A percentile compares a stretch with the other conserved stretches of the same genome.
Evolutionary conservation across 768 basidiomycete genomes (phyloP).

Genomic region (Chlorophyllum brunneum): DNA sequence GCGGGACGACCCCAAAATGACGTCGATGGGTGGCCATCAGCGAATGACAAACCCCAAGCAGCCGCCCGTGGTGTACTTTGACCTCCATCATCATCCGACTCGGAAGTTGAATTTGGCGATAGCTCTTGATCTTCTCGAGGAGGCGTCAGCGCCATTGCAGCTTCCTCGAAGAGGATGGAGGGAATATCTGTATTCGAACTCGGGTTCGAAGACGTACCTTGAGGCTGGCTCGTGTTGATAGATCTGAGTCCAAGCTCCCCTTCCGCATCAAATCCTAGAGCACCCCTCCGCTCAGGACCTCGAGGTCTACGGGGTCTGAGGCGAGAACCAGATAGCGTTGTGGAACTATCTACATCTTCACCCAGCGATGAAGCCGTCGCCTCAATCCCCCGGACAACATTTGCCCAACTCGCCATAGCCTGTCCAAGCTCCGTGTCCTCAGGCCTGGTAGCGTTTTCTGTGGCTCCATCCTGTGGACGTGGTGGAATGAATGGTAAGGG

Average conservation of each 20-base stretch:
- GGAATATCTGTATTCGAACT: not conserved
- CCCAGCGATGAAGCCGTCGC: conserved; percentile 4
- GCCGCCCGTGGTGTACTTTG: conserved; percentile 7
- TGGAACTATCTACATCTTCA: not conserved
- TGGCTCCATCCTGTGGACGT: not conserved
- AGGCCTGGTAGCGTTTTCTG: not conserved
- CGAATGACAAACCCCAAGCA: conserved; percentile 3
- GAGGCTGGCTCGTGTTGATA: not conserved
- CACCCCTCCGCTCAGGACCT: not conserved
- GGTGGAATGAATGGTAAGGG: not conserved
- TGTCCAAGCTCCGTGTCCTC: conserved; percentile 7
- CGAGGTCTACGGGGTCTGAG: not conserved
- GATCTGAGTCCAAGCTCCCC: conserved; percentile 1
- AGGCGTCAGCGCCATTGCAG: not conserved
- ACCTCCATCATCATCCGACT: not conserved
- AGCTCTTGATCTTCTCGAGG: conserved; percentile 4
- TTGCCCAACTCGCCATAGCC: conserved; percentile 9
- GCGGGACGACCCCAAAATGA: conserved; percentile 7
- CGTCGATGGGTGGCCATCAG: not conserved
- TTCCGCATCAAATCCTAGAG: conserved; percentile 6
- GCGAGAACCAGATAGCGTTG: not conserved
- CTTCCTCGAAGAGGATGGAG: conserved; percentile 1
- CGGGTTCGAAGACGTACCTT: not conserved
- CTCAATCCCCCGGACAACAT: conserved; percentile 8
- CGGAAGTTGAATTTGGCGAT: not conserved